phyloP scores from a whole-genome alignment of 176 grass and related monocot genomes.

The Triticum timopheevii region DNA sequence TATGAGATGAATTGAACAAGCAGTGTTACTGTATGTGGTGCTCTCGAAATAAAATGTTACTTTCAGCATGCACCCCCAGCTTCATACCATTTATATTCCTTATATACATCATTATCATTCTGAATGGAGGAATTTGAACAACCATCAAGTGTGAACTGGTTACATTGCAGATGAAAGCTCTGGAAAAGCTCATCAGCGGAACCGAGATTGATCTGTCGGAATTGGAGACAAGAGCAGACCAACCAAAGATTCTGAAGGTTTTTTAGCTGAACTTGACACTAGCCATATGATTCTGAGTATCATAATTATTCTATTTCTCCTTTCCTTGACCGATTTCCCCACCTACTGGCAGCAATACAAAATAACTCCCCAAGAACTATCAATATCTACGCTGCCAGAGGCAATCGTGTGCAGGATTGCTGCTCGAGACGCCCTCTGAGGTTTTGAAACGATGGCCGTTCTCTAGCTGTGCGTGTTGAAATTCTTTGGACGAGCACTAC shows the following conservation, averaged over 20 bases:
- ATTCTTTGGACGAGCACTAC: neutral
- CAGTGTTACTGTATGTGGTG: neutral
- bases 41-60: neutral
- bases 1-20: neutral
- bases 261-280: conserved; percentile 4
- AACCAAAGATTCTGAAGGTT: conserved; percentile 75
- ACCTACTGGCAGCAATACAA: conserved; percentile 75
- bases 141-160: neutral
- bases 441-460: neutral
- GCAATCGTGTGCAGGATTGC: conserved; percentile 77
- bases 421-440: conserved; percentile 68
- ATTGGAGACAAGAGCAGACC: conserved; percentile 60
- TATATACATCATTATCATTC: conserved; percentile 4
- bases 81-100: neutral
- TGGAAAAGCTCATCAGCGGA: conserved; percentile 67
- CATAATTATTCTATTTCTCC: neutral
- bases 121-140: neutral
- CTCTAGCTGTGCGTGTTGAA: neutral
- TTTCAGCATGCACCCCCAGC: neutral
- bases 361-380: conserved; percentile 77
- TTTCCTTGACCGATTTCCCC: neutral
- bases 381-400: conserved; percentile 58
- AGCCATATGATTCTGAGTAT: neutral
- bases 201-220: conserved; percentile 64
- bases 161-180: conserved; percentile 55